Percentiles rank a stretch among this genome's conserved stretches.
phyloP scores from a whole-genome alignment of 805 yeast species.

The Wickerhamomyces ciferrii region DNA sequence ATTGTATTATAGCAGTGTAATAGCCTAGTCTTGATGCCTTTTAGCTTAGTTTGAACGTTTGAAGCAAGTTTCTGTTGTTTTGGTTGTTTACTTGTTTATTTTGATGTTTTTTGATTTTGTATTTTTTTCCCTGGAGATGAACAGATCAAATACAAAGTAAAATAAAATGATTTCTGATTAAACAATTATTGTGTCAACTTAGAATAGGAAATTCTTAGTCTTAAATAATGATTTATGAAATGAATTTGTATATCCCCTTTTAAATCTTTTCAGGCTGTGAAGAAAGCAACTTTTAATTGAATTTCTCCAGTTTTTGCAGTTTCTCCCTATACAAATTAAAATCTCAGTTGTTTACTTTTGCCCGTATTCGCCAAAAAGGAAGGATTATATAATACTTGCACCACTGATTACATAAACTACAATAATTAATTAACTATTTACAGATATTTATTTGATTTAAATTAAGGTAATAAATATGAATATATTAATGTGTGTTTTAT shows the following conservation, averaged over 20 bases:
- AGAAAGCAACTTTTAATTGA: neutral
- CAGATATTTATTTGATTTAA: neutral
- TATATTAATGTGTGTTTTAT: neutral
- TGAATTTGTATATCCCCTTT: neutral
- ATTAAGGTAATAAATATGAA: neutral
- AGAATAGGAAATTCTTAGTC: neutral
- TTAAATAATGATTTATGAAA: too few species aligned
- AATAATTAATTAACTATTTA: neutral
- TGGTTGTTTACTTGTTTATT: too few species aligned
- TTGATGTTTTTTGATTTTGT: too few species aligned
- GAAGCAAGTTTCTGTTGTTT: too few species aligned
- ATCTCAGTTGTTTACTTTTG: neutral
- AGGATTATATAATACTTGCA: neutral
- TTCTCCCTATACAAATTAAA: too few species aligned
- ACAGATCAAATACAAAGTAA: too few species aligned
- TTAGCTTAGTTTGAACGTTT: too few species aligned
- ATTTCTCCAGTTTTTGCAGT: neutral
- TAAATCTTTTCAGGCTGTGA: neutral
- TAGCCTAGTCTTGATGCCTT: too few species aligned
- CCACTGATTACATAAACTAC: neutral
- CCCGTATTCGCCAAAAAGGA: neutral
- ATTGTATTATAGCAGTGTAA: neutral
- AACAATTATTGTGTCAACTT: too few species aligned
- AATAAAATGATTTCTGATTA: too few species aligned
- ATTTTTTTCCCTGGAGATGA: too few species aligned